Percentiles rank a stretch among this genome's conserved stretches.
These are phyloP conservation scores for Viola odorata DNA, from an alignment of 345 rosid genomes.

Conservation along the genomic window DNA sequence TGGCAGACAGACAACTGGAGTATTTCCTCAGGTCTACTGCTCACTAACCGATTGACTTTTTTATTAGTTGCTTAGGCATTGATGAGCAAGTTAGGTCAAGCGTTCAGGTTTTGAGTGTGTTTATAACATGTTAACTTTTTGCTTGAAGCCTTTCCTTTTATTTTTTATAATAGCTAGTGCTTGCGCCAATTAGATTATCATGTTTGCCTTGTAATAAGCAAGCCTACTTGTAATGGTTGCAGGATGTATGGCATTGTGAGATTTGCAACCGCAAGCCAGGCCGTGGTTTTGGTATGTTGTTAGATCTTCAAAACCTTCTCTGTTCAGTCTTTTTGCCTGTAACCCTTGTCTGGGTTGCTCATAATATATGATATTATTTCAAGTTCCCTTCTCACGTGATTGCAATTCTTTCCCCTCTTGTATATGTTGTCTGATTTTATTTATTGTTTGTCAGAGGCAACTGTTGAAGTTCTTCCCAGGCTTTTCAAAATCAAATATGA, in stretches of 20 bases:
- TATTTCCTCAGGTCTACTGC: slow-evolving; percentile 85
- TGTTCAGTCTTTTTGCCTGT: slow-evolving; percentile 2
- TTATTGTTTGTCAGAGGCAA: slow-evolving; percentile 59
- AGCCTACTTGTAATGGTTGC: slow-evolving; percentile 26
- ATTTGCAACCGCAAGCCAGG: slow-evolving; percentile 97
- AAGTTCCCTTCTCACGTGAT: neutral
- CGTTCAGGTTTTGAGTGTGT: slow-evolving; percentile 3
- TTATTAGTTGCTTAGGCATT: neutral
- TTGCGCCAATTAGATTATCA: no score
- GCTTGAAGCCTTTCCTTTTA: no score
- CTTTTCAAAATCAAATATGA: slow-evolving; percentile 97
- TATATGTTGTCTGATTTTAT: slow-evolving; percentile 13
- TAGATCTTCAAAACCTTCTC: neutral
- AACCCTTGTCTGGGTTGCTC: neutral
- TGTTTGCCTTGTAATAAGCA: neutral
- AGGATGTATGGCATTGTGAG: slow-evolving; percentile 99
- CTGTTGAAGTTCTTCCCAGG: slow-evolving; percentile 96
- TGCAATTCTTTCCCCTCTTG: neutral
- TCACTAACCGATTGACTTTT: neutral
- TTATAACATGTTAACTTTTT: neutral
- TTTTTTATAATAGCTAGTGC: no score
- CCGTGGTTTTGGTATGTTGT: slow-evolving; percentile 87
- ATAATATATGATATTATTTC: neutral
- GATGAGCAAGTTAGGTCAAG: neutral
- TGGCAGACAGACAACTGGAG: slow-evolving; percentile 94